Evolutionary conservation across 768 basidiomycete genomes (phyloP).

Genomic region (Pleurotus platypus): DNA sequence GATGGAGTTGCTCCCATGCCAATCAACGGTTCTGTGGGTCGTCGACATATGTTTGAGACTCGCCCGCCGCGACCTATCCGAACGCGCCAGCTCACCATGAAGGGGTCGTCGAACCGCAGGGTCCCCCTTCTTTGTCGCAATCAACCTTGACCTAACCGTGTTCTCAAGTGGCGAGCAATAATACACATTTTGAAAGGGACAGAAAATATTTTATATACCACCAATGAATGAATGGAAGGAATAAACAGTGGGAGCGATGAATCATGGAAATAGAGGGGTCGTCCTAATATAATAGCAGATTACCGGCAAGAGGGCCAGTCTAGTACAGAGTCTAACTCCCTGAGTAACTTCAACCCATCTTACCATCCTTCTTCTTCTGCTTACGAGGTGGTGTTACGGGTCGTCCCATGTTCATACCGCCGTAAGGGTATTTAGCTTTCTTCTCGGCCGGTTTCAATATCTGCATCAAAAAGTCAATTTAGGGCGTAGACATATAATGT

Average conservation of each 20-base stretch:
- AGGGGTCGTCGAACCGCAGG: no score
- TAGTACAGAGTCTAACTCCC: not conserved
- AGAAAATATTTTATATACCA: slow-evolving; percentile 5
- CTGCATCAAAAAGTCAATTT: slow-evolving; percentile 33
- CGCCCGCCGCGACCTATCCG: no score
- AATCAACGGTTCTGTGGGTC: no score
- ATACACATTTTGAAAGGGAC: slow-evolving; percentile 4
- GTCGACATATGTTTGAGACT: no score
- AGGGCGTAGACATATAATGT: not conserved
- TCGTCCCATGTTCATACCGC: slow-evolving; percentile 81
- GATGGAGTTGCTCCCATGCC: no score
- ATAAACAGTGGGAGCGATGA: slow-evolving; percentile 7
- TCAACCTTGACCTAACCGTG: no score
- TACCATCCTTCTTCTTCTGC: slow-evolving; percentile 94
- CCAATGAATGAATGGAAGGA: not conserved
- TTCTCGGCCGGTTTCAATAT: slow-evolving; percentile 99
- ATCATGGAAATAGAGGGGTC: not conserved
- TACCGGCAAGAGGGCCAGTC: not conserved
- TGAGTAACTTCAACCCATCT: slow-evolving; percentile 38
- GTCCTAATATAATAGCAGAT: slow-evolving; percentile 7
- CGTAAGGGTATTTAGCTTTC: slow-evolving; percentile 91
- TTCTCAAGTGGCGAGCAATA: not conserved
- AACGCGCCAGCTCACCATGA: no score
- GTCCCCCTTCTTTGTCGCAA: no score
- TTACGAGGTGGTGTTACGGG: slow-evolving; percentile 96